These are phyloP conservation scores for Epichloe sp. DNA, from an alignment of 2,329 filamentous ascomycete species.

Conservation along the genomic window DNA sequence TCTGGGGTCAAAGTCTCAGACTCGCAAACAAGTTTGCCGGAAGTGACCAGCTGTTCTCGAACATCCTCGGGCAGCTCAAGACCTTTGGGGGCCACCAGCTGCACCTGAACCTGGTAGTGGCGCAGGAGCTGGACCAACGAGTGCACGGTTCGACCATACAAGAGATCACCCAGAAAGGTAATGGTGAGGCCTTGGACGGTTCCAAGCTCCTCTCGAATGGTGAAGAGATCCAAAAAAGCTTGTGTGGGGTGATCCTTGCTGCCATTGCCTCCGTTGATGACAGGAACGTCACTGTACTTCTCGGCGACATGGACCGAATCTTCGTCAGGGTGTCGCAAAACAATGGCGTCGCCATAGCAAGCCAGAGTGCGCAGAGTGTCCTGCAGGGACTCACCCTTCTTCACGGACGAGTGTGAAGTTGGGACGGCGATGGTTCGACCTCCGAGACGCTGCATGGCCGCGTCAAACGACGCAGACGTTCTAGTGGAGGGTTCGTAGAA, in stretches of 20 bases:
- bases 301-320: constrained; percentile 68
- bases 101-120: constrained; percentile 89
- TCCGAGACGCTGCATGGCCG: constrained; percentile 95
- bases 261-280: constrained; percentile 96
- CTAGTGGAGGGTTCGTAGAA: constrained; percentile 98
- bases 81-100: constrained; percentile 74
- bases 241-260: constrained; percentile 94
- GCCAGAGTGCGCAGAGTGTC: constrained; percentile 88
- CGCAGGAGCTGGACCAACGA: constrained; percentile 86
- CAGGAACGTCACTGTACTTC: constrained; percentile 77
- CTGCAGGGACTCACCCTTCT: constrained; percentile 88
- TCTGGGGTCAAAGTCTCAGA: constrained; percentile 71
- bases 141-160: constrained; percentile 89
- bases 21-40: constrained; percentile 66
- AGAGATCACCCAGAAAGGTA: constrained; percentile 87
- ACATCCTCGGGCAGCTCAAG: constrained; percentile 67
- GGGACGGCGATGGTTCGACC: constrained; percentile 73
- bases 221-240: constrained; percentile 94
- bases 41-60: constrained; percentile 53
- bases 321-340: constrained; percentile 86
- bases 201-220: constrained; percentile 92
- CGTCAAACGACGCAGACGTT: constrained; percentile 91
- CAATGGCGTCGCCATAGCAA: constrained; percentile 88
- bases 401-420: constrained; percentile 72
- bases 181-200: constrained; percentile 92